A percentile compares a stretch with the other conserved stretches of the same genome.
phyloP scores from a whole-genome alignment of 495 filamentous ascomycete species.

The Amphirosellinia nigrospora region DNA sequence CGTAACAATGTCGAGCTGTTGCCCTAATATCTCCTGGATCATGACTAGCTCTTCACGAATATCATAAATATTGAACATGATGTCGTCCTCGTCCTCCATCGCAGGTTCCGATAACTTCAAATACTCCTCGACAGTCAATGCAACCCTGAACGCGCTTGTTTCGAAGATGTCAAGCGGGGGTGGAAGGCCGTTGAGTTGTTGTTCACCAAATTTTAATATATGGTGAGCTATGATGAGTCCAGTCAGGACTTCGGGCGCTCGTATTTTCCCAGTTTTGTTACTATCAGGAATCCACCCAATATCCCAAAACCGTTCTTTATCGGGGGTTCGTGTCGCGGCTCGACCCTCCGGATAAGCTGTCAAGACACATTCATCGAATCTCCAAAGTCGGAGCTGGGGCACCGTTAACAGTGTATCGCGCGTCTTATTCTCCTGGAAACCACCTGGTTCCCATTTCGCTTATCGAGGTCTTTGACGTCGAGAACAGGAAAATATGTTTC shows the following conservation, averaged over 20 bases:
- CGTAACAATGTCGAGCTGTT: constrained; percentile 5
- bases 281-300: not conserved
- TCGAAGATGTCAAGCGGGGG: constrained; percentile 20
- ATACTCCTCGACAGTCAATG: not conserved
- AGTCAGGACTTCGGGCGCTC: not conserved
- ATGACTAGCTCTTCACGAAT: constrained; percentile 15
- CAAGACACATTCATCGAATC: not conserved
- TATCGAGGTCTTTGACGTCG: not conserved
- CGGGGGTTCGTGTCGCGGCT: too few relatives aligned
- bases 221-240: constrained; percentile 7
- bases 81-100: not conserved
- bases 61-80: constrained; percentile 5
- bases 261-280: not conserved
- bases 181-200: not conserved
- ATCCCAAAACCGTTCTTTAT: not conserved
- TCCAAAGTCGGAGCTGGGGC: constrained; percentile 16
- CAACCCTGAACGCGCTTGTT: not conserved
- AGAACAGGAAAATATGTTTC: constrained; percentile 17
- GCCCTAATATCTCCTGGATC: constrained; percentile 16
- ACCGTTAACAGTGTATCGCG: constrained; percentile 7
- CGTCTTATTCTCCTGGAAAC: not conserved
- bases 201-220: constrained; percentile 13
- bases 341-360: constrained; percentile 13
- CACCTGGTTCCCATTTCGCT: constrained; percentile 19
- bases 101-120: not conserved